These are phyloP conservation scores for Fusarium concolor DNA, from an alignment of 2,329 filamentous ascomycete genomes.

Conservation along the genomic window DNA sequence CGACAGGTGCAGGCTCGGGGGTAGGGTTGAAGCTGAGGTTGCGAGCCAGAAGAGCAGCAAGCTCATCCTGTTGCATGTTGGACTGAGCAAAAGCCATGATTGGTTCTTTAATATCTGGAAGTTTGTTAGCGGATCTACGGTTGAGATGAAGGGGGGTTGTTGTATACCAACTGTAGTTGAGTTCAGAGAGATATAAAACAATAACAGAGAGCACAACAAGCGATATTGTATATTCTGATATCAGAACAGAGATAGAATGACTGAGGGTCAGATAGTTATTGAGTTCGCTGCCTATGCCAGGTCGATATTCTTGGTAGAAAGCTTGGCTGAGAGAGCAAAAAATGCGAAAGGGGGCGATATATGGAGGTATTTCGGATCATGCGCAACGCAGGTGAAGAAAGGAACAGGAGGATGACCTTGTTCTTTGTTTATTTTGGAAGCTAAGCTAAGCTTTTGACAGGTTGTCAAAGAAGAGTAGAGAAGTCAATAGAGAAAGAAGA, in stretches of 20 bases:
- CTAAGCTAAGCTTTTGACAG: slow-evolving; percentile 44
- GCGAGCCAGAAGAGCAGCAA: slow-evolving; percentile 81
- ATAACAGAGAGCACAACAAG: not conserved
- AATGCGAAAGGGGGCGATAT: slow-evolving; percentile 36
- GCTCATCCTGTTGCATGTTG: slow-evolving; percentile 79
- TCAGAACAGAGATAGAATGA: slow-evolving; percentile 2
- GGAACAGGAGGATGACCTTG: slow-evolving; percentile 30
- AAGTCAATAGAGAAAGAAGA: slow-evolving; percentile 8
- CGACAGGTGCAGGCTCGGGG: slow-evolving; percentile 28
- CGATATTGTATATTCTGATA: not conserved
- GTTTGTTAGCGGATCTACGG: slow-evolving; percentile 25
- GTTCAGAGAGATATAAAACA: slow-evolving; percentile 4
- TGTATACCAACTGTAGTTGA: slow-evolving; percentile 28
- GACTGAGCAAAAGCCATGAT: slow-evolving; percentile 56
- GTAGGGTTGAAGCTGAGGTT: slow-evolving; percentile 73
- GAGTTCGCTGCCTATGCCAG: not conserved
- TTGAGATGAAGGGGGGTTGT: not conserved
- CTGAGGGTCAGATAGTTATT: not conserved
- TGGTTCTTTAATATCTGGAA: slow-evolving; percentile 12
- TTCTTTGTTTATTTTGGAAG: slow-evolving; percentile 42
- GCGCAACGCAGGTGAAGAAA: slow-evolving; percentile 33
- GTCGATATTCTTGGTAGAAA: slow-evolving; percentile 7
- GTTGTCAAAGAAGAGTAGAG: slow-evolving; percentile 24
- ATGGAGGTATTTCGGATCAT: slow-evolving; percentile 34
- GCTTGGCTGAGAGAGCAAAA: slow-evolving; percentile 29